Evolutionary conservation across 1,284 basidiomycete genomes (phyloP).

Genomic region (Porodaedalea pini): DNA sequence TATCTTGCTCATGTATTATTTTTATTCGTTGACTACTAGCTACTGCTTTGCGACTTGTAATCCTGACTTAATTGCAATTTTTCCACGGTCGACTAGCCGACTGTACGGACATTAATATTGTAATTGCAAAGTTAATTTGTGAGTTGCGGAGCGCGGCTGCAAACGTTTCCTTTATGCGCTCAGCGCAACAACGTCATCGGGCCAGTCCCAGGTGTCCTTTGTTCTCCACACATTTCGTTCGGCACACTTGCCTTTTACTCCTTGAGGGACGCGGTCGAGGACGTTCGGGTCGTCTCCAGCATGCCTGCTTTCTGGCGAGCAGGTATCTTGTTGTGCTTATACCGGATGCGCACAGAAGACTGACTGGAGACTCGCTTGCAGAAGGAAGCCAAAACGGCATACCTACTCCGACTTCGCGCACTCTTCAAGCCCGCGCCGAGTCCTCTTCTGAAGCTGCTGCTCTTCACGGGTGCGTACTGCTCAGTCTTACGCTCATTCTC

Average conservation of each 20-base stretch:
- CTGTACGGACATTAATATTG: not conserved
- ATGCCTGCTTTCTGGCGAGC: conserved; percentile 5
- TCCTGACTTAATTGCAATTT: not conserved
- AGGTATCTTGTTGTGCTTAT: not conserved
- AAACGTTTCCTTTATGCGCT: not conserved
- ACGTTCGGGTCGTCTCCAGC: not conserved
- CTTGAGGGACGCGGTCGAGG: not conserved
- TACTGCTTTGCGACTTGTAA: not conserved
- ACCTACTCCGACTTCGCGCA: not conserved
- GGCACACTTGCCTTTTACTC: not conserved
- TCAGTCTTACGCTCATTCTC: not conserved
- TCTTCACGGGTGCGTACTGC: conserved; percentile 17
- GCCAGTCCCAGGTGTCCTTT: not conserved
- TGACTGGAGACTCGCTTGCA: not conserved
- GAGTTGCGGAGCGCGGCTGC: not conserved
- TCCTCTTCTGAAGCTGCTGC: conserved; percentile 18
- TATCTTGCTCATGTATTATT: conserved; percentile 6
- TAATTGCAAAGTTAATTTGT: not conserved
- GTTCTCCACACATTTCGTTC: not conserved
- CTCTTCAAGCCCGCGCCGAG: conserved; percentile 8
- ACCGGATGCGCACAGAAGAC: not conserved
- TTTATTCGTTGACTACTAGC: not conserved
- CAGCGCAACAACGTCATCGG: conserved; percentile 2
- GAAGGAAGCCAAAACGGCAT: not conserved
- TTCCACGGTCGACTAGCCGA: too few species aligned